These are phyloP conservation scores for Mycena polygramma DNA, from an alignment of 768 basidiomycete species.

Conservation along the genomic window DNA sequence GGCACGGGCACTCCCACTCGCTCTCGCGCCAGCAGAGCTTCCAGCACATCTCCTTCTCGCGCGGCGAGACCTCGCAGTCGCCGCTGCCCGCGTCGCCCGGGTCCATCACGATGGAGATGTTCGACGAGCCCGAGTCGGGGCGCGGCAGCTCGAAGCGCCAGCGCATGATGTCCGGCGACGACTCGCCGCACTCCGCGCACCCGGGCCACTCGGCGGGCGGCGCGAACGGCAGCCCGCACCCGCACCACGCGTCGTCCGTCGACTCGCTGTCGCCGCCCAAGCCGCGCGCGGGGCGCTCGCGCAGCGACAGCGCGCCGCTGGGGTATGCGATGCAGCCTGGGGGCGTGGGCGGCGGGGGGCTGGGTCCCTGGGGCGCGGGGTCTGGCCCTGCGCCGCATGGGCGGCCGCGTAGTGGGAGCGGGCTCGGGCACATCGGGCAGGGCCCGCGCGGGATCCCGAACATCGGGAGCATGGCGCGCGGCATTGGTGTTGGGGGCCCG, in stretches of 20 bases:
- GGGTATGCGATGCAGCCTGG: slow-evolving; percentile 57
- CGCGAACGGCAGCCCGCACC: slow-evolving; percentile 37
- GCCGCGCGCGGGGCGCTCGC: slow-evolving; percentile 62
- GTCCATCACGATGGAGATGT: slow-evolving; percentile 59
- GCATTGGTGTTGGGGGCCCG: slow-evolving; percentile 33
- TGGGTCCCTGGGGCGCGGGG: slow-evolving; percentile 43
- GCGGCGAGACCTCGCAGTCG: slow-evolving; percentile 51
- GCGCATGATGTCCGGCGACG: slow-evolving; percentile 58
- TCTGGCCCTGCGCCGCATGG: slow-evolving; percentile 44
- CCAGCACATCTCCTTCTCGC: slow-evolving; percentile 63
- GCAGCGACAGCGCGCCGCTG: slow-evolving; percentile 78
- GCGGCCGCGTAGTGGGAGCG: slow-evolving; percentile 67
- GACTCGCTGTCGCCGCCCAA: slow-evolving; percentile 48
- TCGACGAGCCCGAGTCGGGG: slow-evolving; percentile 52
- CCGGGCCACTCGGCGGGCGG: slow-evolving; percentile 10
- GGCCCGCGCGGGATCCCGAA: slow-evolving; percentile 48
- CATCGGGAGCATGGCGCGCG: slow-evolving; percentile 53
- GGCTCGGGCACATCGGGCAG: slow-evolving; percentile 49
- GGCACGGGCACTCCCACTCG: slow-evolving; percentile 50
- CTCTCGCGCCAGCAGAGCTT: slow-evolving; percentile 74
- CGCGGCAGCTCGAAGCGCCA: slow-evolving; percentile 64
- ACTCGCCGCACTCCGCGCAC: slow-evolving; percentile 33
- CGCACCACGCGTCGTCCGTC: slow-evolving; percentile 37
- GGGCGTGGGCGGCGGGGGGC: slow-evolving; percentile 40
- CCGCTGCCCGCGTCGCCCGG: slow-evolving; percentile 57